Conservation (phyloP, 371 early-diverging fungal species). For the Mortierella polycephala region DNA sequence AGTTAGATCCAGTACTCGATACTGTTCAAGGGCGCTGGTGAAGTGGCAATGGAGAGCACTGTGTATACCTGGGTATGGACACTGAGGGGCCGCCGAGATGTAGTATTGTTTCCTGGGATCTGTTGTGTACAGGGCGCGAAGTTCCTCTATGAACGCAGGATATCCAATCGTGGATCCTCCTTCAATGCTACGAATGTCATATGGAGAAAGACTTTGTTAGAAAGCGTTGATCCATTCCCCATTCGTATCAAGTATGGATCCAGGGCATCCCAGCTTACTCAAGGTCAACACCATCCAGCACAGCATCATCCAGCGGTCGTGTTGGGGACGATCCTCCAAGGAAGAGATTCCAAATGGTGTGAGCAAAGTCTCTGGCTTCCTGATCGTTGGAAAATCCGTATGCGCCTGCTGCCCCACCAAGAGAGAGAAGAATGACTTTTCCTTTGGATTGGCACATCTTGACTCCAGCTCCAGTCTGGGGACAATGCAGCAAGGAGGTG, state of each 20-base stretch:
- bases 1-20: not conserved
- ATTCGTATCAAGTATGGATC: not conserved
- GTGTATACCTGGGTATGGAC: constrained; percentile 73
- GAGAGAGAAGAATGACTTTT: constrained; percentile 68
- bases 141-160: constrained; percentile 58
- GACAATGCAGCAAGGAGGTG: constrained; percentile 65
- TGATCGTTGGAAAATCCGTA: constrained; percentile 67
- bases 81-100: constrained; percentile 79
- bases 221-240: not conserved
- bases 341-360: constrained; percentile 73
- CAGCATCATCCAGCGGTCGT: constrained; percentile 71
- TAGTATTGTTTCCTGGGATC: constrained; percentile 62
- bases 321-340: constrained; percentile 59
- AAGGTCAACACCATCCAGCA: constrained; percentile 77
- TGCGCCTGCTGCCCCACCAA: constrained; percentile 76
- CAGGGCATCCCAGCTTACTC: constrained; percentile 48
- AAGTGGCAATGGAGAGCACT: not conserved
- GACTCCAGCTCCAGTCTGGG: constrained; percentile 69
- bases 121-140: constrained; percentile 60
- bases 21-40: not conserved
- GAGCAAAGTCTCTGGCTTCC: constrained; percentile 66
- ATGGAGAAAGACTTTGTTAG: not conserved
- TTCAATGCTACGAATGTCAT: constrained; percentile 21
- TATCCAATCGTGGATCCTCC: constrained; percentile 35
- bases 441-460: constrained; percentile 72